phyloP scores from a whole-genome alignment of 108 stramenopile genomes.

The Discostella pseudostelligera region DNA sequence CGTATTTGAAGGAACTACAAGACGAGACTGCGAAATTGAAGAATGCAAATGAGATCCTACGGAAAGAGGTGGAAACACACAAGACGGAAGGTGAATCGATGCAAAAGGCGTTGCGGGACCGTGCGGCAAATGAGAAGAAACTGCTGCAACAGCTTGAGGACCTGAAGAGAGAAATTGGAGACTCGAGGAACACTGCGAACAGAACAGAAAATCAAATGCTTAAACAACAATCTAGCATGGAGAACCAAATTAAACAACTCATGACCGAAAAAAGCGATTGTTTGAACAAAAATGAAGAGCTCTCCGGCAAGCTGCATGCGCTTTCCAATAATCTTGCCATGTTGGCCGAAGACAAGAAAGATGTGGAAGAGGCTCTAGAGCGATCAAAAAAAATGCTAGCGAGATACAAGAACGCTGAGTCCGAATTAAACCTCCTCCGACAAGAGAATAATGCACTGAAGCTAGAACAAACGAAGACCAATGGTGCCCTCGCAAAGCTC shows the following conservation, averaged over 20 bases:
- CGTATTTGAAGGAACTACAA: constrained; percentile 41
- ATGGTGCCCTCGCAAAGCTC: constrained; percentile 63
- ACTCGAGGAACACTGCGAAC: constrained; percentile 42
- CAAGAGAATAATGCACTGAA: constrained; percentile 78
- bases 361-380: constrained; percentile 56
- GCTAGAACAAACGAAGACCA: constrained; percentile 72
- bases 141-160: constrained; percentile 51
- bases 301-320: constrained; percentile 63
- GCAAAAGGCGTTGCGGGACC: constrained; percentile 46
- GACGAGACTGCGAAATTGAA: constrained; percentile 41
- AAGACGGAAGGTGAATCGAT: constrained; percentile 52
- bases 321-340: constrained; percentile 59
- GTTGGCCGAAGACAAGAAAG: constrained; percentile 70
- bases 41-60: constrained; percentile 10
- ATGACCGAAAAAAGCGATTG: constrained; percentile 37
- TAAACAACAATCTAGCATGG: constrained; percentile 48
- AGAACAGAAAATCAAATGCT: constrained; percentile 47
- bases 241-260: constrained; percentile 45
- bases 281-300: constrained; percentile 69
- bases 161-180: constrained; percentile 47
- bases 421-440: constrained; percentile 59
- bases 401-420: constrained; percentile 60
- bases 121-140: constrained; percentile 35
- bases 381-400: constrained; percentile 57
- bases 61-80: constrained; percentile 27